phyloP scores from a whole-genome alignment of 164 flowering plant genomes.

The Taxillus chinensis region DNA sequence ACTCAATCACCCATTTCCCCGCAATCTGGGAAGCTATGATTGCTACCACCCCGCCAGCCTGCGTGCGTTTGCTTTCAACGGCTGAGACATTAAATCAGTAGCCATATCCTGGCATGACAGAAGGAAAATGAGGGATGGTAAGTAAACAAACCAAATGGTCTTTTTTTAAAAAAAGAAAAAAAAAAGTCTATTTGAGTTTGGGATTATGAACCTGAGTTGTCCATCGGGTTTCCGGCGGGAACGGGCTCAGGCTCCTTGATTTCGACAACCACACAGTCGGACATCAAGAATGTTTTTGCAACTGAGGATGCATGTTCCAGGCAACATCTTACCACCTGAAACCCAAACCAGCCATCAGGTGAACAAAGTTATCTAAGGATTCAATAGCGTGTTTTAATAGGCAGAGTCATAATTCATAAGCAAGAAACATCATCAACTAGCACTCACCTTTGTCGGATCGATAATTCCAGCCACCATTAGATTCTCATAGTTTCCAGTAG shows the following conservation, averaged over 20 bases:
- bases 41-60: too few species aligned
- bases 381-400: not conserved
- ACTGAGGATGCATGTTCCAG: slow-evolving; percentile 2
- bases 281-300: slow-evolving; percentile 1
- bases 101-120: too few species aligned
- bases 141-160: too few species aligned
- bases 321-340: slow-evolving; percentile 85
- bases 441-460: slow-evolving; percentile 87
- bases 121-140: too few species aligned
- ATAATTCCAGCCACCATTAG: slow-evolving; percentile 93
- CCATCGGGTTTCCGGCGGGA: slow-evolving; percentile 2
- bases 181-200: not conserved
- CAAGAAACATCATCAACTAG: not conserved
- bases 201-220: not conserved
- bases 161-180: not conserved
- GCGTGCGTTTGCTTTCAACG: too few species aligned
- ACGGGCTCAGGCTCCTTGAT: slow-evolving; percentile 1
- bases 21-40: too few species aligned
- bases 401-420: not conserved
- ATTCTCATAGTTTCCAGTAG: slow-evolving; percentile 89
- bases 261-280: slow-evolving; percentile 1
- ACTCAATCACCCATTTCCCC: too few species aligned
- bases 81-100: too few species aligned
- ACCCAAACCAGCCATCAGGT: not conserved
- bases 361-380: not conserved